phyloP scores from a whole-genome alignment of 140 eudicot species.

The Senecio squalidus region DNA sequence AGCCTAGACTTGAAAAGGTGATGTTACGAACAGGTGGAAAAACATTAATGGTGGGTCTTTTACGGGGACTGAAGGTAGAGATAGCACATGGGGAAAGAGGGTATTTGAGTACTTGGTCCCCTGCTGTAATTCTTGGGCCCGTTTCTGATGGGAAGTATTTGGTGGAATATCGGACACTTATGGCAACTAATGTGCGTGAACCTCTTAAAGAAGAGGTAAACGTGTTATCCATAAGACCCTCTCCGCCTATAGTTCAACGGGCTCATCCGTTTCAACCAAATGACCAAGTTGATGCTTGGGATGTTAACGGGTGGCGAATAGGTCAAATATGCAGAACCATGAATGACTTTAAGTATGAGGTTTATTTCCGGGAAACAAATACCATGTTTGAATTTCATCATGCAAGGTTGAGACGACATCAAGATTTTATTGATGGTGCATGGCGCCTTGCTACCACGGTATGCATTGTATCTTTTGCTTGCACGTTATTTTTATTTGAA shows the following conservation, averaged over 20 bases:
- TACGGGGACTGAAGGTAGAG: constrained; percentile 42
- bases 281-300: constrained; percentile 70
- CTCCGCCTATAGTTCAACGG: constrained; percentile 39
- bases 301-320: constrained; percentile 57
- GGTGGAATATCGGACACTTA: constrained; percentile 47
- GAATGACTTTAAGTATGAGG: constrained; percentile 33
- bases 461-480: not conserved
- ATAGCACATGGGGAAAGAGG: constrained; percentile 43
- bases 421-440: constrained; percentile 44
- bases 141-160: constrained; percentile 30
- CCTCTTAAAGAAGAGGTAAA: constrained; percentile 48
- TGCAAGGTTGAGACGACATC: constrained; percentile 47
- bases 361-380: constrained; percentile 34
- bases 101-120: constrained; percentile 39
- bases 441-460: constrained; percentile 27
- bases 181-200: constrained; percentile 22
- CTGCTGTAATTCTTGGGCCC: constrained; percentile 32
- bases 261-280: constrained; percentile 24
- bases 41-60: constrained; percentile 13
- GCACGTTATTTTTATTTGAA: not conserved
- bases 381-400: constrained; percentile 47
- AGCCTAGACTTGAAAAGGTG: constrained; percentile 27
- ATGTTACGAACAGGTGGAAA: constrained; percentile 19
- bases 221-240: constrained; percentile 50
- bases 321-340: constrained; percentile 45